Base-by-base conservation (phyloP, 2,329 filamentous ascomycete species). In the Venturia pyrina region DNA sequence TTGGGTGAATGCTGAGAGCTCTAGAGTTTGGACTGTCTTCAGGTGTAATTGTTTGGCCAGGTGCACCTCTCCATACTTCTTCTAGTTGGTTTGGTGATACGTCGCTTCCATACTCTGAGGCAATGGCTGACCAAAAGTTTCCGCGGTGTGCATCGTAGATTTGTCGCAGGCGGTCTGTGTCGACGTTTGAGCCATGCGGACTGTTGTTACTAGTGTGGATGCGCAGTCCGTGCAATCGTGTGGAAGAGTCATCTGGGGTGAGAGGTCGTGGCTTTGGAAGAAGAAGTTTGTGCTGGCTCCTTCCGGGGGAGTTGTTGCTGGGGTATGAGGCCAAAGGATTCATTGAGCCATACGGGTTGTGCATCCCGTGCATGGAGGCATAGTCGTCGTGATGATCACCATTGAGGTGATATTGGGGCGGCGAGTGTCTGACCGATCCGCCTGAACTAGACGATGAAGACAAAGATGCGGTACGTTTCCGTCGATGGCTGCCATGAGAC, bases 401-500 rank as follows among this genome's bases (percentile, higher is more conserved):
- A 40, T 50, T 44, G 53, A 61, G 48, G 37, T 65, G 56, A 43
- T 67, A 67, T 61, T 63, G 66, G 11, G 44, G 28, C 37, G 65
- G 64, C 28, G 66, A 67, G 48, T 65, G 67, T 43, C 50, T 63
- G 64, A 66, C 44, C 34, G 66, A 67, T n/a, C 46, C 68, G 65
- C 75, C 77, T 41, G 80, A 80, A 44, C 76, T 77, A 28, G 76
- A 74, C 48, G 85, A 86, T n/a, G 85, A 86, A n/a, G 53, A 59
- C 46, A 88, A 82, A 19, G 90, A 93, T 34, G 85, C 84, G 67
- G 86, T 88, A 67, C 89, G 85, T 82, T 90, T 91, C 75, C 89
- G 88, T 71, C 89, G 87, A 78, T 89, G 90, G 79, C 85, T 90
- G 67, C 89, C 89, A 74, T 92, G 90, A 69, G 88, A 91, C 69